Percentiles rank a stretch among this genome's conserved stretches.
These are phyloP conservation scores for Leucocoprinus birnbaumii DNA, from an alignment of 768 basidiomycete genomes.

Conservation along the genomic window DNA sequence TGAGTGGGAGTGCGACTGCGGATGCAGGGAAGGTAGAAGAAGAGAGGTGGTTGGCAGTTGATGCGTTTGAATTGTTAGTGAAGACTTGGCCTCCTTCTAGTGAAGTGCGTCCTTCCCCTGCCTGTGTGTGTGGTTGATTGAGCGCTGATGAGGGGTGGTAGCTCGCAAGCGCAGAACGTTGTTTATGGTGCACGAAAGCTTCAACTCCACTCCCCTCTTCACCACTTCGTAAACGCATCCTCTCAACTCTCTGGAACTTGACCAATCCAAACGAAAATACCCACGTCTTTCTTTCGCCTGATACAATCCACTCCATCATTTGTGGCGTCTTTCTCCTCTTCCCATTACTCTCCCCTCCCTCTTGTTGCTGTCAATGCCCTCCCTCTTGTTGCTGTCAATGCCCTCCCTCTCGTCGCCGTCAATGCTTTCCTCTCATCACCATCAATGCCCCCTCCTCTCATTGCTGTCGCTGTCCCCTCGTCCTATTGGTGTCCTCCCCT, in stretches of 20 bases:
- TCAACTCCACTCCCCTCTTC: slow-evolving; percentile 35
- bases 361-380: no score
- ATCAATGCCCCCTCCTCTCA: no score
- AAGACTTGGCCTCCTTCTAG: slow-evolving; percentile 55
- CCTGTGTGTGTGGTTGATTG: no score
- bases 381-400: no score
- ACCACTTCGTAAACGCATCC: slow-evolving; percentile 42
- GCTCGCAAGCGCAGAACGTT: slow-evolving; percentile 53
- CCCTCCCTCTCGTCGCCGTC: no score
- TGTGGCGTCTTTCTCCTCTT: slow-evolving; percentile 52
- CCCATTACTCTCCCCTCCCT: slow-evolving; percentile 31
- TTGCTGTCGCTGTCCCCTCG: no score
- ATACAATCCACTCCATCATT: slow-evolving; percentile 48
- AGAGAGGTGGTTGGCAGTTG: slow-evolving; percentile 54
- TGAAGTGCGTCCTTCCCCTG: no score
- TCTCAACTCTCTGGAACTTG: slow-evolving; percentile 46
- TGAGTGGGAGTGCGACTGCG: slow-evolving; percentile 17
- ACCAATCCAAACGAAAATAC: slow-evolving; percentile 40
- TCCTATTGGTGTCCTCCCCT: no score
- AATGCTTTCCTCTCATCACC: no score
- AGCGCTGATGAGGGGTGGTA: no score
- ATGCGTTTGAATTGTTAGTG: slow-evolving; percentile 56
- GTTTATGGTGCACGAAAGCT: slow-evolving; percentile 70
- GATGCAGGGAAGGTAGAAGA: slow-evolving; percentile 36
- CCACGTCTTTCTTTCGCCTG: slow-evolving; percentile 37